Evolutionary conservation across 208 protist species (phyloP).

Genomic region (Giardia duodenalis): DNA sequence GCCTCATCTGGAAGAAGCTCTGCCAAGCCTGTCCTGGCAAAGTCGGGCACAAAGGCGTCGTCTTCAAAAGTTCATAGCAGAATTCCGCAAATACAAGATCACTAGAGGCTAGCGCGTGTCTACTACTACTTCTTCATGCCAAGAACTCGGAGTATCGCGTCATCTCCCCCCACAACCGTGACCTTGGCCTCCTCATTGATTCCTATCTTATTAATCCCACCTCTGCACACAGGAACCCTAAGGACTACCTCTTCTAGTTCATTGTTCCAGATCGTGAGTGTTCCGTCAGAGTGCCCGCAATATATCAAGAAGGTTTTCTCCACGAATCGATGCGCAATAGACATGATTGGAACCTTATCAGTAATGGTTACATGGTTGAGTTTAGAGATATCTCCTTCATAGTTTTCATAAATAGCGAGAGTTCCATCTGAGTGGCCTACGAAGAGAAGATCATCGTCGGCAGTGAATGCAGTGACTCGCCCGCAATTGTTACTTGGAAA

Average conservation of each 20-base stretch:
- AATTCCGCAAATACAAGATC: too few species aligned
- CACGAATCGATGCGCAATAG: background rate
- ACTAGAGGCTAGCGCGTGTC: too few species aligned
- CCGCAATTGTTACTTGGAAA: background rate
- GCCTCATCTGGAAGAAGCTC: too few species aligned
- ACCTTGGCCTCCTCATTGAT: background rate
- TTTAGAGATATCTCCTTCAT: background rate
- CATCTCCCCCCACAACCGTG: background rate
- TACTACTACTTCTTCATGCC: too few species aligned
- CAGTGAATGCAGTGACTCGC: background rate
- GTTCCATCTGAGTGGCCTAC: background rate
- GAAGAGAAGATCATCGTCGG: background rate
- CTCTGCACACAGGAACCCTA: background rate
- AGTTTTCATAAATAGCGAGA: background rate
- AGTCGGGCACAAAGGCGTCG: too few species aligned
- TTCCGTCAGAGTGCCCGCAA: background rate
- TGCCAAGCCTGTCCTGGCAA: too few species aligned
- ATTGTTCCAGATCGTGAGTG: background rate
- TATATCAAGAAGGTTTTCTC: background rate
- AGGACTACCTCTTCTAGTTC: background rate
- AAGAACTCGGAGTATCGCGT: background rate
- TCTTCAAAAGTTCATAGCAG: too few species aligned
- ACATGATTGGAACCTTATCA: background rate
- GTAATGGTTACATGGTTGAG: background rate
- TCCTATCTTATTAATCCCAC: background rate